Base-by-base conservation (phyloP, 305 asterid species). In the Plantago coronopus region DNA sequence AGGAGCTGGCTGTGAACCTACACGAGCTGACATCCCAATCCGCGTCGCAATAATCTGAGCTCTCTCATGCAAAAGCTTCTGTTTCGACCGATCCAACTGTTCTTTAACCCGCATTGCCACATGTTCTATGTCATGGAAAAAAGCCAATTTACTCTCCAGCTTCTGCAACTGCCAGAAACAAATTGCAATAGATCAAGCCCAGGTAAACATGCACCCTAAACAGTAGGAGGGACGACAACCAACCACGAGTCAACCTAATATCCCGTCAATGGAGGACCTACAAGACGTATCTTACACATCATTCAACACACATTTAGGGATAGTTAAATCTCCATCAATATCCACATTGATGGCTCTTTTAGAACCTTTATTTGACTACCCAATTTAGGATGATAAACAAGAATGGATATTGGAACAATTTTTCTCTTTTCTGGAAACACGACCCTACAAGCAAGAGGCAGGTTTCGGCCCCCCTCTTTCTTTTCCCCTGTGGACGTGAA, bases 1-100 rank as follows among this genome's bases (percentile, higher is more conserved):
- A 54, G 85, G 86, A 67, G 75, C 56, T 8, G 59, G 47, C 56
- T 82, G 96, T 20, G 87, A 48, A 73, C 64, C 61, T 17, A 91
- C 85, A 49, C 91, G 88, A 69, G 80, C 62, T 15, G 84, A 68
- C 69, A 81, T 79, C 62, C 95, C 96, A 61, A 85, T 75, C 68
- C 99, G 77, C 37, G 89, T 50, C n/a, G 91, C 94, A 34, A 93
- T 82, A 62, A 89, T 93, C 66, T 89, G 96, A 9, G 94, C 89
- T 57, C 97, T 82, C 80, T 93, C 99, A 2, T 82, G 86, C 79
- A 87, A 80, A 68, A 93, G 95, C 80, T 80, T 83, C 83, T 82
- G 94, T 69, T 85, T 93, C 65, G 97, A 85, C 78, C 91, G 79
- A 61, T 89, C 99, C 64, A 89, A 62, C 66, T 83, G 95, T 62